These are phyloP conservation scores for Eucalyptus lansdowneana DNA, from an alignment of 345 rosid species.

Conservation along the genomic window DNA sequence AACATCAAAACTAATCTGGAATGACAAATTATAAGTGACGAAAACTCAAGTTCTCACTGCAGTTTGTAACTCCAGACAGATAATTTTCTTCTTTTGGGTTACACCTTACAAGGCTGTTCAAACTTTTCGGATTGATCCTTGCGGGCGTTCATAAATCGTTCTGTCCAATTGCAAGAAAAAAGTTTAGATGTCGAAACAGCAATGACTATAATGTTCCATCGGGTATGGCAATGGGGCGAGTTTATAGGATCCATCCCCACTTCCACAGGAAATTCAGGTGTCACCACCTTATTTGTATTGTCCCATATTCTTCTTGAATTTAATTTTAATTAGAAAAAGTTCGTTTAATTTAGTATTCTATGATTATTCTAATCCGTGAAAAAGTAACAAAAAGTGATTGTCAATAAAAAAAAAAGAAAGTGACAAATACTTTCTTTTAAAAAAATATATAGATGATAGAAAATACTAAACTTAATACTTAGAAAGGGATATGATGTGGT, in stretches of 20 bases:
- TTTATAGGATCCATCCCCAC: background rate
- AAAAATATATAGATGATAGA: background rate
- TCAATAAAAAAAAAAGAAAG: background rate
- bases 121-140: background rate
- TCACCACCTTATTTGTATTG: background rate
- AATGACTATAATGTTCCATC: background rate
- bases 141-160: background rate
- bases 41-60: background rate
- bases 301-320: background rate
- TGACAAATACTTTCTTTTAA: background rate
- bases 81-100: background rate
- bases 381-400: background rate
- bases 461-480: background rate
- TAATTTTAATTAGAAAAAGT: background rate
- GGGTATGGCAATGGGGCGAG: background rate
- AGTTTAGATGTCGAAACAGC: background rate
- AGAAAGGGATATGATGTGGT: background rate
- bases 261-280: background rate
- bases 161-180: background rate
- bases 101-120: background rate
- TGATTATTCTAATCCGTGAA: background rate
- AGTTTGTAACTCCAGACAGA: background rate
- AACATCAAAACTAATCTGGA: background rate
- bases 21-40: background rate
- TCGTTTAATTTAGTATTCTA: background rate